A percentile compares a stretch with the other conserved stretches of the same genome.
These are phyloP conservation scores for Saturnispora hagleri DNA, from an alignment of 805 yeast species.

Conservation along the genomic window DNA sequence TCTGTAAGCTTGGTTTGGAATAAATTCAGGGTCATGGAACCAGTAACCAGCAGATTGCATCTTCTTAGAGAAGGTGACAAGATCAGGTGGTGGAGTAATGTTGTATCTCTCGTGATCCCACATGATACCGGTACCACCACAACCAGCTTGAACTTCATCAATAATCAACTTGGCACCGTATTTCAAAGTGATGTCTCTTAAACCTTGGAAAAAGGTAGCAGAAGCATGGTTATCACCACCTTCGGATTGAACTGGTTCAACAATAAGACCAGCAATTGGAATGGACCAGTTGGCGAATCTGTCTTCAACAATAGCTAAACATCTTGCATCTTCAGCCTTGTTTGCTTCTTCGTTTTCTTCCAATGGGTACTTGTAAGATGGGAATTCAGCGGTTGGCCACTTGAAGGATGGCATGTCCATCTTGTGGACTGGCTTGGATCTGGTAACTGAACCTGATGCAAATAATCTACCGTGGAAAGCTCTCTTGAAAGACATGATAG, in stretches of 20 bases:
- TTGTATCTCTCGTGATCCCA: conserved; percentile 89
- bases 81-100: conserved; percentile 66
- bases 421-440: conserved; percentile 93
- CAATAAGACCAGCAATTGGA: conserved; percentile 82
- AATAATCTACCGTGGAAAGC: conserved; percentile 95
- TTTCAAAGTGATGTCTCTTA: conserved; percentile 65
- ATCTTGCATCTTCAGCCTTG: conserved; percentile 69
- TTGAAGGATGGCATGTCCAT: conserved; percentile 86
- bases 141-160: conserved; percentile 88
- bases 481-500: conserved; percentile 75
- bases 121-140: conserved; percentile 76
- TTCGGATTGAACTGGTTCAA: conserved; percentile 88
- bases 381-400: conserved; percentile 96
- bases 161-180: conserved; percentile 64
- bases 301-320: conserved; percentile 67
- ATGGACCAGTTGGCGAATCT: conserved; percentile 55
- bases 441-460: conserved; percentile 84
- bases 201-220: conserved; percentile 67
- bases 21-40: conserved; percentile 63
- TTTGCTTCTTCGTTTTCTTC: conserved; percentile 81
- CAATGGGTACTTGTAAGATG: conserved; percentile 62
- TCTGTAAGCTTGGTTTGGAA: conserved; percentile 73
- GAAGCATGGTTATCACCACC: conserved; percentile 91
- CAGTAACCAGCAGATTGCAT: conserved; percentile 85
- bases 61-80: conserved; percentile 81